Conservation (phyloP, 306 rosid genomes). For the Argentina anserina region DNA sequence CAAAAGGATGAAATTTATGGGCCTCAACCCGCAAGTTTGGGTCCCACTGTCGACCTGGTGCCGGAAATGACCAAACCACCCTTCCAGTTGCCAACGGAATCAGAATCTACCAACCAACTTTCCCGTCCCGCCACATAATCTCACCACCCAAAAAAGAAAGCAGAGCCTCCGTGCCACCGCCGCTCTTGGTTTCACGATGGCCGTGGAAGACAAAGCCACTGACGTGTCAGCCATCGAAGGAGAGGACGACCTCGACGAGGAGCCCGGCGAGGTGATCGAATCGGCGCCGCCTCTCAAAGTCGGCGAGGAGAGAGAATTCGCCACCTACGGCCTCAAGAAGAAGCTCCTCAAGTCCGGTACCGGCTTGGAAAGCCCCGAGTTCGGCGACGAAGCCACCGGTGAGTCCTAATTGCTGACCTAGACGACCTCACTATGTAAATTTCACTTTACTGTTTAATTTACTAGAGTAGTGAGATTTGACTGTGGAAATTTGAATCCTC, state of each 20-base stretch:
- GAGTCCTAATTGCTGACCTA: background rate
- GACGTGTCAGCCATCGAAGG: conserved; percentile 34
- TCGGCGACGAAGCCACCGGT: conserved; percentile 60
- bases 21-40: too few relatives aligned
- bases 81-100: too few relatives aligned
- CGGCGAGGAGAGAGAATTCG: conserved; percentile 61
- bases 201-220: conserved; percentile 14
- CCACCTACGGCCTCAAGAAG: conserved; percentile 36
- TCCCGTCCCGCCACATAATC: conserved; percentile 6
- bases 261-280: conserved; percentile 73
- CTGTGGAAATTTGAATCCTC: conserved; percentile 19
- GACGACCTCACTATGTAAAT: too few relatives aligned
- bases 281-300: conserved; percentile 64
- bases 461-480: background rate
- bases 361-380: conserved; percentile 58
- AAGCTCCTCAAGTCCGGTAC: conserved; percentile 53
- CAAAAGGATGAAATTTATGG: too few relatives aligned
- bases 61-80: too few relatives aligned
- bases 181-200: conserved; percentile 29
- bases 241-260: conserved; percentile 53
- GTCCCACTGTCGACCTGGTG: too few relatives aligned
- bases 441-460: background rate
- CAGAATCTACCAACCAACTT: too few relatives aligned
- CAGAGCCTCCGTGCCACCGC: background rate
- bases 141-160: background rate